Percentiles rank a stretch among this genome's conserved stretches.
Evolutionary conservation across 805 yeast species (phyloP).

Genomic region (Candida broadrunensis): DNA sequence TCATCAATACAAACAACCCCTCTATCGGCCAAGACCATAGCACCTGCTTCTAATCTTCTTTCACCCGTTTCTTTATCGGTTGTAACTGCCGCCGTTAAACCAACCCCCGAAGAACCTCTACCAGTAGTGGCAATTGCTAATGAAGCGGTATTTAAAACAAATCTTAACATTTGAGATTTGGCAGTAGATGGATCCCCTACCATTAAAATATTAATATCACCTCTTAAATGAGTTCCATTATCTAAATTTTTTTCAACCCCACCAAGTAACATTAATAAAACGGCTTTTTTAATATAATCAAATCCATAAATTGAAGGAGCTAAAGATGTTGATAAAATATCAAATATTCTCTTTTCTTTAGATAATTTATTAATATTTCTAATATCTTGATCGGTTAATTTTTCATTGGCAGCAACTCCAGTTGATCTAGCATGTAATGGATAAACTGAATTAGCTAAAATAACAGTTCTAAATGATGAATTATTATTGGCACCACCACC

Average conservation of each 20-base stretch:
- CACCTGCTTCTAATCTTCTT: constrained; percentile 95
- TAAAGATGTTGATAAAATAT: constrained; percentile 74
- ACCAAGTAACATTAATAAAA: constrained; percentile 84
- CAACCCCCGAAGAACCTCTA: constrained; percentile 99
- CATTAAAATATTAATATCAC: constrained; percentile 93
- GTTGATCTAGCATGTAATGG: constrained; percentile 86
- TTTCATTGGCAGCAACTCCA: constrained; percentile 69
- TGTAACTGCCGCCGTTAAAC: constrained; percentile 98
- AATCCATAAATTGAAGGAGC: constrained; percentile 97
- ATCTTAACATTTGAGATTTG: constrained; percentile 90
- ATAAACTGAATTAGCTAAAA: constrained; percentile 85
- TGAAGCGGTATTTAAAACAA: constrained; percentile 91
- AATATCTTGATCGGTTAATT: constrained; percentile 76
- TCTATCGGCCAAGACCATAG: constrained; percentile 97
- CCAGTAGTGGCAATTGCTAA: constrained; percentile 98
- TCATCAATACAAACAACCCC: constrained; percentile 98
- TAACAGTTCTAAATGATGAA: constrained; percentile 76
- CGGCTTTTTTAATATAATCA: constrained; percentile 87
- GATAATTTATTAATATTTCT: constrained; percentile 81
- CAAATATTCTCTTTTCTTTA: constrained; percentile 69
- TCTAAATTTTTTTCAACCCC: constrained; percentile 92
- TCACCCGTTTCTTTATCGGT: constrained; percentile 97
- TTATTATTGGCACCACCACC: constrained; percentile 66
- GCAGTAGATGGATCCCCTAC: constrained; percentile 99
- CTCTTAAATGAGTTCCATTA: constrained; percentile 95